Base-by-base conservation (phyloP, 2,329 filamentous ascomycete genomes). In the Apiospora marii region DNA sequence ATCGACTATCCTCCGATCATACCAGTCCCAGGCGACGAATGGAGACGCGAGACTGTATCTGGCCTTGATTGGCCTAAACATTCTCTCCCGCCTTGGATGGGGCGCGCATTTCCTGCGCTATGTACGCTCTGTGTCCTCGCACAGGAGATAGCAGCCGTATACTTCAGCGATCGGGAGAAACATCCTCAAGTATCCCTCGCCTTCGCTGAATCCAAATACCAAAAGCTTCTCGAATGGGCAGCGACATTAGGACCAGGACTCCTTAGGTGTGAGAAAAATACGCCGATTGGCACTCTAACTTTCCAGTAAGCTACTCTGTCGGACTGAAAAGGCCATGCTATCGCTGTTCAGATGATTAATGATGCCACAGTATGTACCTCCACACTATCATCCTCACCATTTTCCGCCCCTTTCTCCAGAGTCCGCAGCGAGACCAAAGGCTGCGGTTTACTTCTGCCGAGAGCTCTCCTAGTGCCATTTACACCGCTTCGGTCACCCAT, bases 221-320 rank as follows among this genome's bases (percentile, higher is more conserved):
- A 51, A 4, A 74, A 70, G 68, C 44, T 78, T 48, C 73, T 78
- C 3, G 70, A 34, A 4, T 77, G 76, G 76, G 68, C 74, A 8
- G 75, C 74, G 49, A 44, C 43, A 7, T 30, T 69, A 13, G 4
- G 27, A 3, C 44, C n/a, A 19, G 68, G n/a, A 37, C 27, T 49
- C 7, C 22, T 10, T 10, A 24, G 34, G 43, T 16, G 30, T 3
- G 68, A 69, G 16, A 30, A 53, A 12, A 16, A 43, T 5, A 48
- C 67, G 3, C 48, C 68, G 1, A 43, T 10, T 10, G 16, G 53
- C 16, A 49, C 49, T 4, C 48, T 69, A n/a, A 1, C 53, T 43
- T 51, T 69, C 10, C 68, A 69, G 68, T 69, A n/a, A n/a, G n/a
- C n/a, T n/a, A n/a, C n/a, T n/a, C n/a, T n/a, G n/a, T n/a, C n/a